Base-by-base conservation (phyloP, 495 filamentous ascomycete species). In the Penicillium fimorum region DNA sequence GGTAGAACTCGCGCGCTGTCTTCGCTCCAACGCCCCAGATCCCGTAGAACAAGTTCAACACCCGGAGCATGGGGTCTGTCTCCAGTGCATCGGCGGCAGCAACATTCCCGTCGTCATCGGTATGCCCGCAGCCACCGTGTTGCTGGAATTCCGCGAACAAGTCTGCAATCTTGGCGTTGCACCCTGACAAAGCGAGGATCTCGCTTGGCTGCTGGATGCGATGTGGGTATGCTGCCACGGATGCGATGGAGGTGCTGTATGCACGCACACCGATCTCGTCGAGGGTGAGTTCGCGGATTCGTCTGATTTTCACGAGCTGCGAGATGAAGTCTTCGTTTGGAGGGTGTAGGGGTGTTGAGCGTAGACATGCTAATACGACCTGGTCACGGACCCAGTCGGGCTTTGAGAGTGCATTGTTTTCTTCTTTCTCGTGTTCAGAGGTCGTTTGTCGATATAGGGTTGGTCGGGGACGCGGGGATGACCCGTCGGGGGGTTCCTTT, bases 11-110 rank as follows among this genome's bases (percentile, higher is more conserved):
- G 12, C 85, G 76, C 1, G 95, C 92, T 0, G 87, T 94, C 13
- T 81, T 87, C 4, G 89, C 84, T n/a, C 86, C 93, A 0, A 97
- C 89, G 30, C 92, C 94, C 87, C 89, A 95, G 58, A 97, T 94
- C 1, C 85, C 74, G 63, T 87, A 85, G 71, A 98, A 96, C 0
- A 78, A 64, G 41, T 82, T 75, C 13, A 97, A 71, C 2, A 84
- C 78, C 8, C 75, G 73, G 50, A 96, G 78, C 13, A 76, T 75
- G 10, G 84, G 78, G 62, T 92, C 85, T 0, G 75, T 70, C 53
- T 90, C 82, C 17, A 89, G 75, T 0, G 87, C 79, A 5, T 79
- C 69, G 15, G 87, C 88, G 3, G 87, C 88, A 25, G 77, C 55
- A 30, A 96, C 67, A 22, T 66, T 72, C 3, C 84, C 85, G 2